A percentile compares a stretch with the other conserved stretches of the same genome.
These are phyloP conservation scores for Clavispora santaluciae DNA, from an alignment of 805 yeast genomes.

Conservation along the genomic window DNA sequence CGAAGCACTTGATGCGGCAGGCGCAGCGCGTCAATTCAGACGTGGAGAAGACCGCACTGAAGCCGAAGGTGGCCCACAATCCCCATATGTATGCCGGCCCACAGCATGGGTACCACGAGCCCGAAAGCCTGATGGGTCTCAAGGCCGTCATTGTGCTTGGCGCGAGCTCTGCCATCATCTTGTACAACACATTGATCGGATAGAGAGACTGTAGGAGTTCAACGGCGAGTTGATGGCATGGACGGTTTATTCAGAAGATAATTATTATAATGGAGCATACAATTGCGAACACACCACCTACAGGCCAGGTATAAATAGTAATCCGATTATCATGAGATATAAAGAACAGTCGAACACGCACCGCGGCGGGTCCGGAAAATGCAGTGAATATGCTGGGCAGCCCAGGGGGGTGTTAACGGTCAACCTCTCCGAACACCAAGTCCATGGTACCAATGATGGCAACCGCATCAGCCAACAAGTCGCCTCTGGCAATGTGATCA, in stretches of 20 bases:
- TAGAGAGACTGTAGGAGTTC: background rate
- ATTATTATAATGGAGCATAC: too few species aligned
- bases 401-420: slow-evolving; percentile 49
- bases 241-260: too few species aligned
- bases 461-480: slow-evolving; percentile 85
- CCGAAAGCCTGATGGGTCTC: slow-evolving; percentile 11
- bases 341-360: slow-evolving; percentile 1
- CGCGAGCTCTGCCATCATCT: slow-evolving; percentile 25
- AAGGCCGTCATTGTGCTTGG: slow-evolving; percentile 24
- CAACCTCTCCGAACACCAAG: slow-evolving; percentile 91
- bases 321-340: slow-evolving; percentile 1
- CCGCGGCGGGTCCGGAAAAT: slow-evolving; percentile 1
- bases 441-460: slow-evolving; percentile 95
- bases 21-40: slow-evolving; percentile 16
- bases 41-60: background rate
- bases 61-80: slow-evolving; percentile 7
- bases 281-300: background rate
- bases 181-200: slow-evolving; percentile 19
- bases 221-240: too few species aligned
- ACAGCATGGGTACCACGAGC: slow-evolving; percentile 12
- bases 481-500: slow-evolving; percentile 82
- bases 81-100: slow-evolving; percentile 36
- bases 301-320: background rate
- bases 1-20: slow-evolving; percentile 40
- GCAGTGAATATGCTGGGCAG: slow-evolving; percentile 1